Base-by-base conservation (phyloP, 2,329 filamentous ascomycete species). In the Chlorencoelia australis region DNA sequence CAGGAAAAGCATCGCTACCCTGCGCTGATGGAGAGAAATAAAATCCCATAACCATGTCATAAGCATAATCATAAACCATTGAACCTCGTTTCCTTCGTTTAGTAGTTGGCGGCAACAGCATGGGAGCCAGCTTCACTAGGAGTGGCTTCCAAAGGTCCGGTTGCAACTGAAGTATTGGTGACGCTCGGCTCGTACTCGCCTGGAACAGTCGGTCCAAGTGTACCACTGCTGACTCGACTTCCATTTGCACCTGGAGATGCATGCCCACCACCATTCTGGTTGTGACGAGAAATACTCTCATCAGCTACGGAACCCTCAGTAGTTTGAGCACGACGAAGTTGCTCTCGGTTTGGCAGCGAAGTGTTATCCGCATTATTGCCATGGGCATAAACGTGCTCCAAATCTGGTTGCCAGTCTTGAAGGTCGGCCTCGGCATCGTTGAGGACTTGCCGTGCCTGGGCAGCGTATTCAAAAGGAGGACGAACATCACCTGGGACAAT, bases 351-450 rank as follows among this genome's bases (percentile, higher is more conserved):
- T 10, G 27, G 21, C 11, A 30, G 13, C 20, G 14, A 9, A 1
- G 9, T 17, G 17, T 13, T 11, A 4, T 17, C 11, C 14, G 30
- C 13, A 2, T 35, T 4, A 17, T 27, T 14, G 4, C n/a, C 31
- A 7, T 32, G 27, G 11, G 34, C 30, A 16, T 17, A 39, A 10
- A 54, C 46, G 33, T 57, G 50, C 19, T 55, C 54, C 16, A 51
- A 34, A 20, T 57, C 54, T 9, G 49, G 49, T 22, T 49, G 65
- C 85, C 89, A 96, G 26, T 75, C 71, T 37, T 79, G 75, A 43
- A 98, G 74, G 49, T 94, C 85, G 36, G 85, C 80, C 60, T 98
- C 91, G 27, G 87, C 88, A 44, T 95, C 88, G 53, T 93, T 91
- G 17, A 98, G 73, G 30, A 96, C 75, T 58, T 93, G 82, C 35